phyloP scores from a whole-genome alignment of 2,329 filamentous ascomycete genomes.

The Tricladium varicosporioides region DNA sequence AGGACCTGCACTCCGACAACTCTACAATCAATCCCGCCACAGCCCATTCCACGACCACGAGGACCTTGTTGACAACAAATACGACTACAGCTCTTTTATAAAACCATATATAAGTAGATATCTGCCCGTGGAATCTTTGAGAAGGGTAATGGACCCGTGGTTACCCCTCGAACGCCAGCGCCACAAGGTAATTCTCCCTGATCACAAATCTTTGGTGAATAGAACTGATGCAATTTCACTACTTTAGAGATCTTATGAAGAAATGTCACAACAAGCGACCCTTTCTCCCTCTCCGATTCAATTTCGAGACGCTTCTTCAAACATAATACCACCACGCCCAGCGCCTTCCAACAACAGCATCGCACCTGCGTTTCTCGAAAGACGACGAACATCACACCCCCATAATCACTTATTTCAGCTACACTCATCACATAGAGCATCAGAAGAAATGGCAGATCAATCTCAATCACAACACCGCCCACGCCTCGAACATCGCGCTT shows the following conservation, averaged over 20 bases:
- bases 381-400: conserved; percentile 28
- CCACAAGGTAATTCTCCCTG: conserved; percentile 26
- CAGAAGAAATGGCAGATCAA: conserved; percentile 25
- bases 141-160: conserved; percentile 24
- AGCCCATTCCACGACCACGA: conserved; percentile 8
- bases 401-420: conserved; percentile 22
- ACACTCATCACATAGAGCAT: conserved; percentile 14
- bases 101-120: not conserved
- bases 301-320: conserved; percentile 21
- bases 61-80: conserved; percentile 5
- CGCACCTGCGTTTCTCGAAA: conserved; percentile 14
- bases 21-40: conserved; percentile 8
- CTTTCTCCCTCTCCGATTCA: conserved; percentile 28
- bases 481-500: conserved; percentile 25
- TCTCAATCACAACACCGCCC: conserved; percentile 19
- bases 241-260: conserved; percentile 28
- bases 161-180: conserved; percentile 17
- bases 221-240: conserved; percentile 14
- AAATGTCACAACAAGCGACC: conserved; percentile 30
- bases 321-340: conserved; percentile 12
- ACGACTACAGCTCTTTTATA: not conserved
- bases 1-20: conserved; percentile 1
- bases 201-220: not conserved
- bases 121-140: not conserved
- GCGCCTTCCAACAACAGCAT: conserved; percentile 12